Evolutionary conservation across 345 rosid genomes (phyloP), one percentile per base, ranked within the genome.

Genomic region (Eutrema heterophyllum): DNA sequence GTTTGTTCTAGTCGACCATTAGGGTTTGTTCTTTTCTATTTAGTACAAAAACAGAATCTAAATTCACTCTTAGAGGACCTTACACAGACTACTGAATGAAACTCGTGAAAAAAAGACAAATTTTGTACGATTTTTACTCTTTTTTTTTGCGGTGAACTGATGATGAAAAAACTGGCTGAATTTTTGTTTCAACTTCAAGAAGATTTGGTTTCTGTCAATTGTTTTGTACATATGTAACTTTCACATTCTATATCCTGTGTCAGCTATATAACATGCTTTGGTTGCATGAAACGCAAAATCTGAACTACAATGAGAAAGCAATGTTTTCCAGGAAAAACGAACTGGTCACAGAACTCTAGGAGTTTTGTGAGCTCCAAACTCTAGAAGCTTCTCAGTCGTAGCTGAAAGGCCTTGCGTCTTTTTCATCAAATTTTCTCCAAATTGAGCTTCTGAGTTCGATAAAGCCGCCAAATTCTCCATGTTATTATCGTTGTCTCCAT

Each of bases 361-460:
- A 46, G 5, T 13, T 24, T 35, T 13, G 13, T 14, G 73, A 69
- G 36, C 59, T 64, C 80, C 81, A 45, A 80, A 81, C 68, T 61
- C 81, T 44, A 77, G 69, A 55, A 85, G 61, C 70, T 86, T 86
- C 65, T 70, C 80, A 49, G 75, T 70, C 12, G 78, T 77, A 49
- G 68, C 81, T 71, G 36, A 84, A 86, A 39, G 66, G 79, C 2
- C 86, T 84, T 75, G 78, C 72, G 72, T 73, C 41, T 4, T 41
- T 12, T 5, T 67, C 80, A 71, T 80, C 75, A 86, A 43, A 70
- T 84, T 83, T 50, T 73, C 87, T 35, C 64, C 84, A 30, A 76
- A 77, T 3, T 77, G 82, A 64, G 79, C 80, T 76, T 77, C 83
- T 62, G 41, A 29, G 16, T 73, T 81, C 39, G 26, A 64, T 74